Percentiles rank a stretch among this genome's conserved stretches.
phyloP scores from a whole-genome alignment of 345 rosid genomes.

The Garcia nutans region DNA sequence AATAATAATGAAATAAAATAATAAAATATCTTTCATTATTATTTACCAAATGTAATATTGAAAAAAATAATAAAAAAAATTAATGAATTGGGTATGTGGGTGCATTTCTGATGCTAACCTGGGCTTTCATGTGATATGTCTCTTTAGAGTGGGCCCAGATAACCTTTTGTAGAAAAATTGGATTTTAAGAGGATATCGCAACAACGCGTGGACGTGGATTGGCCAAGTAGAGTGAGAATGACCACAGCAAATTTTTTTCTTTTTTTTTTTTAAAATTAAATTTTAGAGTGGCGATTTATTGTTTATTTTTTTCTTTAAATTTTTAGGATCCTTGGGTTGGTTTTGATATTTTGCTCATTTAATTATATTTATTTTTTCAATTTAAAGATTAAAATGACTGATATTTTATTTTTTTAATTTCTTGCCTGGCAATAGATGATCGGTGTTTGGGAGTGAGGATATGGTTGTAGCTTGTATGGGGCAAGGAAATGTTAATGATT shows the following conservation, averaged over 20 bases:
- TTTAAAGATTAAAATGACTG: neutral
- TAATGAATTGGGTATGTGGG: neutral
- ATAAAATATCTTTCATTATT: too few relatives aligned
- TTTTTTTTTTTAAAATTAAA: conserved; percentile 3
- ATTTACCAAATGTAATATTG: neutral
- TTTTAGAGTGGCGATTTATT: neutral
- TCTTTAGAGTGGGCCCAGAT: conserved; percentile 19
- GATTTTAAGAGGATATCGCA: neutral
- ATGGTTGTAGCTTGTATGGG: neutral
- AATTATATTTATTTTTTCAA: too few relatives aligned
- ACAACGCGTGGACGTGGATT: conserved; percentile 34
- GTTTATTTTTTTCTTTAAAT: too few relatives aligned
- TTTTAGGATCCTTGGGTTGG: neutral
- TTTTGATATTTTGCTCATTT: neutral
- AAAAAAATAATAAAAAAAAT: neutral
- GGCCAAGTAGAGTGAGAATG: conserved; percentile 21
- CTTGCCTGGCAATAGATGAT: conserved; percentile 1
- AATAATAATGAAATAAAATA: neutral
- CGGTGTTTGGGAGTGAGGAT: conserved; percentile 11
- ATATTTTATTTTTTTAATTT: neutral
- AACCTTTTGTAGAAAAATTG: conserved; percentile 1
- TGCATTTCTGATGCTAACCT: conserved; percentile 27
- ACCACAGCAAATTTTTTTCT: conserved; percentile 5
- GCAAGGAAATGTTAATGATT: neutral
- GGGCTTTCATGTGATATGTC: conserved; percentile 43